Evolutionary conservation across 108 stramenopile genomes (phyloP), one percentile per base, ranked within the genome.

Genomic region (Cafeteria roenbergensis): DNA sequence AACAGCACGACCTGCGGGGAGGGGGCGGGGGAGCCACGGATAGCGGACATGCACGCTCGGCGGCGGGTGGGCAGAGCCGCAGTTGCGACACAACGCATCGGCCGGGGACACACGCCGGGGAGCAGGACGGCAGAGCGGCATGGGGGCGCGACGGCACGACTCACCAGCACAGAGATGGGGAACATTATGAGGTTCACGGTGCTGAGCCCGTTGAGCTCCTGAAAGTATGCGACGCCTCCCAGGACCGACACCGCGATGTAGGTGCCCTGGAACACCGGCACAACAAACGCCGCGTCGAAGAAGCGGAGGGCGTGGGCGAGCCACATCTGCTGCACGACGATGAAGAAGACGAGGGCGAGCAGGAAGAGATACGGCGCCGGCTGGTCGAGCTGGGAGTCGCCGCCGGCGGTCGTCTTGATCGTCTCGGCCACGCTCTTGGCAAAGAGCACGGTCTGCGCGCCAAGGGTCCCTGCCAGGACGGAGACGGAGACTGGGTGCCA

Each of bases 361-460:
- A 71, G 54, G 34, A 71, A 57, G 34, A 71, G 29, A 53, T 65
- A 71, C 20, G 70, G 38, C 57, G 28, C 17, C 37, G 20, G 27
- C 2, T 65, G 42, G 31, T 0, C 64, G 34, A 71, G 65, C 62
- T 70, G 70, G 25, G 34, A 57, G 2, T 54, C 42, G 26, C 70
- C 70, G 12, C 28, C 25, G 25, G 65, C 24, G 24, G 64, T 57
- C 31, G 53, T 65, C 29, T 71, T 71, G 48, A 71, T 56, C 34
- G 65, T 63, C 48, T 71, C 70, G 1, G 70, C 64, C n/a, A 63
- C 63, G 64, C 64, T 42, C 58, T 71, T 71, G 31, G 70, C 70
- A 52, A 64, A 71, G 32, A 71, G 42, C 30, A 71, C 62, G 9
- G 70, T 63, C 34, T 71, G 70, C 25, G 70, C 70, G 21, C 70